phyloP scores from a whole-genome alignment of 2,329 filamentous ascomycete genomes.

The Mycosphaerelloides madeirae region DNA sequence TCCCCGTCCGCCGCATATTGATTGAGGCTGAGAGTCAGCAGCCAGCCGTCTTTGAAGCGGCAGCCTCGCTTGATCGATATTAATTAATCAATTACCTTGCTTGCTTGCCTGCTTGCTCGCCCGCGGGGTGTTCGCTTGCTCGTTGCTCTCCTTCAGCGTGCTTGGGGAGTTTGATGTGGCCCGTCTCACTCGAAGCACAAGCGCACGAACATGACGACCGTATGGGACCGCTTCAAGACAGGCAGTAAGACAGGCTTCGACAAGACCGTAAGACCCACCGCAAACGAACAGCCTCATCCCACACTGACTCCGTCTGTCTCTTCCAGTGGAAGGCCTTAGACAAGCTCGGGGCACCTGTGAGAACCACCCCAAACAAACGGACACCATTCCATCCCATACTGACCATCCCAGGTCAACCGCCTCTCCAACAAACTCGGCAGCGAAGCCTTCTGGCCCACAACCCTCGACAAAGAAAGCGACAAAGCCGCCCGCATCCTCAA shows the following conservation, averaged over 20 bases:
- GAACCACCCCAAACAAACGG: too few relatives aligned
- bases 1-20: too few relatives aligned
- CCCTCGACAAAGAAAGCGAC: slow-evolving; percentile 82
- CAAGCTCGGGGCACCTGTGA: slow-evolving; percentile 63
- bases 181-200: too few relatives aligned
- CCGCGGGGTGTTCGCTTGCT: not conserved
- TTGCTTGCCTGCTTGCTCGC: not conserved
- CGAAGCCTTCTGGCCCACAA: slow-evolving; percentile 81
- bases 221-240: slow-evolving; percentile 54
- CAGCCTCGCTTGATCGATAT: not conserved
- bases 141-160: too few relatives aligned
- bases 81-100: not conserved
- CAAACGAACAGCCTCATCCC: too few relatives aligned
- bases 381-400: too few relatives aligned
- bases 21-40: too few relatives aligned
- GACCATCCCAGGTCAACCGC: slow-evolving; percentile 49
- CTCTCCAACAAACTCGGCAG: slow-evolving; percentile 75
- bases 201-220: slow-evolving; percentile 22
- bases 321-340: slow-evolving; percentile 62
- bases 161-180: too few relatives aligned
- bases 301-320: too few relatives aligned
- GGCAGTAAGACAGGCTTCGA: slow-evolving; percentile 65
- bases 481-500: slow-evolving; percentile 85
- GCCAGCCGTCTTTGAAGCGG: too few relatives aligned
- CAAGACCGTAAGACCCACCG: slow-evolving; percentile 56